These are phyloP conservation scores for Onygenales sp. DNA, from an alignment of 2,329 filamentous ascomycete species.

Conservation along the genomic window DNA sequence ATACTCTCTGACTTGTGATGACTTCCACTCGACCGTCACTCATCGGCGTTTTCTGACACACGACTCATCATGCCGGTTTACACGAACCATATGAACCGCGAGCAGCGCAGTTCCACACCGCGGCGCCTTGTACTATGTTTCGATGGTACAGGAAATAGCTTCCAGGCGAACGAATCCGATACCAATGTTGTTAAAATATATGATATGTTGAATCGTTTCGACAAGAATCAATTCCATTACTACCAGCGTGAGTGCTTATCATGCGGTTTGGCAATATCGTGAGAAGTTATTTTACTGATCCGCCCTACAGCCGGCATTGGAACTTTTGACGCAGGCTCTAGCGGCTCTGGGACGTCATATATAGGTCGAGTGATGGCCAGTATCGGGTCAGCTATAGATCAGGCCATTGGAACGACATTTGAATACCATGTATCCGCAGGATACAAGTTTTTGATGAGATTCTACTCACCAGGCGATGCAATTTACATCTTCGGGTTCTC, in stretches of 20 bases:
- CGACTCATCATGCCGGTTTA: neutral
- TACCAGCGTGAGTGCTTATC: constrained; percentile 12
- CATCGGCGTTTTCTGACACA: constrained; percentile 5
- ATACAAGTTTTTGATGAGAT: constrained; percentile 47
- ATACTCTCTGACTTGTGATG: neutral
- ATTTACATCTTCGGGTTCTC: constrained; percentile 49
- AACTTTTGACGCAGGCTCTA: constrained; percentile 9
- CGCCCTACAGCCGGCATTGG: constrained; percentile 12
- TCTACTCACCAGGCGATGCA: constrained; percentile 41
- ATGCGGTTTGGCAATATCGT: neutral
- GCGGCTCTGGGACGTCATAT: constrained; percentile 6
- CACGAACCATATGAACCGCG: neutral
- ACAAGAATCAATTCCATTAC: constrained; percentile 14
- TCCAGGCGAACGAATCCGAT: constrained; percentile 31
- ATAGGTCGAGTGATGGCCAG: constrained; percentile 9
- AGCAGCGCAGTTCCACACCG: neutral
- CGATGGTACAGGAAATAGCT: constrained; percentile 22
- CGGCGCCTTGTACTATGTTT: constrained; percentile 15
- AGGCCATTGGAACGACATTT: constrained; percentile 26
- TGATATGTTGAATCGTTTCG: constrained; percentile 29
- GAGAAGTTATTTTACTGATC: neutral
- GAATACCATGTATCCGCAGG: constrained; percentile 44
- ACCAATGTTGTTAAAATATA: constrained; percentile 46
- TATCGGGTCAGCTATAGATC: constrained; percentile 9
- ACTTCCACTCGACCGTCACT: neutral